Conservation (phyloP, 768 basidiomycete species). For the Boletus eberwhitei region DNA sequence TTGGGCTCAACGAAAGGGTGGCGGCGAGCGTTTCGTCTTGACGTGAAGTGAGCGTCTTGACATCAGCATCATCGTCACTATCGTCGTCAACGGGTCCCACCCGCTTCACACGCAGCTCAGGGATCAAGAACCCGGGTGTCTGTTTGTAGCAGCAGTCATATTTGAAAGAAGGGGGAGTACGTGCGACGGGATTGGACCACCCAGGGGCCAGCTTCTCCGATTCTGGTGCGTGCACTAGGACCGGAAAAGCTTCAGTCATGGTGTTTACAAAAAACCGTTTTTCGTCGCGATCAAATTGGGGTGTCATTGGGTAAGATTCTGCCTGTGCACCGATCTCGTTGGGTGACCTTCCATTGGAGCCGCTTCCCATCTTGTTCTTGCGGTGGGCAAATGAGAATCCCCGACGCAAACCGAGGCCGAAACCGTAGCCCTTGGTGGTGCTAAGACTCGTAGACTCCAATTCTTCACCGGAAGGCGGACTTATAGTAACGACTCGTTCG, state of each 20-base stretch:
- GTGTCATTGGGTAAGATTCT: slow-evolving; percentile 23
- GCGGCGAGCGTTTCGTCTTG: slow-evolving; percentile 38
- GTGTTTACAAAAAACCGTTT: slow-evolving; percentile 28
- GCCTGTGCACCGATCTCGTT: slow-evolving; percentile 4
- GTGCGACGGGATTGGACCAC: slow-evolving; percentile 26
- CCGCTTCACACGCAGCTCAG: slow-evolving; percentile 15
- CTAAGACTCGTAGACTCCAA: slow-evolving; percentile 27
- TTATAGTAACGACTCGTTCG: slow-evolving; percentile 7
- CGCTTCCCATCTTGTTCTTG: slow-evolving; percentile 22
- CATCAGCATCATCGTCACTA: slow-evolving; percentile 27
- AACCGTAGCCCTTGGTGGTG: slow-evolving; percentile 33
- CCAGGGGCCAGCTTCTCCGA: slow-evolving; percentile 35
- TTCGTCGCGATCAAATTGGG: slow-evolving; percentile 25
- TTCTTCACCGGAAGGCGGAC: slow-evolving; percentile 21
- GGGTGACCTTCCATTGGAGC: slow-evolving; percentile 18
- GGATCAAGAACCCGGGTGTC: slow-evolving; percentile 17
- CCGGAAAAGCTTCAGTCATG: slow-evolving; percentile 17
- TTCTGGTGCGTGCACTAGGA: slow-evolving; percentile 20
- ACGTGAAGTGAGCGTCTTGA: slow-evolving; percentile 30
- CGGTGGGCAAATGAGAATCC: slow-evolving; percentile 24
- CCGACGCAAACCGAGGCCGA: slow-evolving; percentile 31
- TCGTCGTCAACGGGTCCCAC: slow-evolving; percentile 18
- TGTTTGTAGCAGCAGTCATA: slow-evolving; percentile 1
- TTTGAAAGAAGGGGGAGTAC: slow-evolving; percentile 13
- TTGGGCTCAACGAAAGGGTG: slow-evolving; percentile 43